A percentile compares a stretch with the other conserved stretches of the same genome.
phyloP scores from a whole-genome alignment of 305 asterid genomes.

The Solanum hybrid region DNA sequence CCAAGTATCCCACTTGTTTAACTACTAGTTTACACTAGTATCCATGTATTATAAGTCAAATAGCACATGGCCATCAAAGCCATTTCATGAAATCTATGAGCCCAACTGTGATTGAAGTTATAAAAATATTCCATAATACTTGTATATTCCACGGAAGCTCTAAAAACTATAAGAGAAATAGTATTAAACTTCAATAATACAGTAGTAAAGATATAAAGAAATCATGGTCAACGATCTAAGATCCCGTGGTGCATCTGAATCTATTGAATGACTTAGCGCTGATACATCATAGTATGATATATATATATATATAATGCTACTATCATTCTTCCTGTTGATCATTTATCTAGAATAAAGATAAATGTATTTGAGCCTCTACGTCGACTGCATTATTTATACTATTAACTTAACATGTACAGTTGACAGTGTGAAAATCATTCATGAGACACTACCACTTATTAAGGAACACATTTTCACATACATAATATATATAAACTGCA shows the following conservation, averaged over 20 bases:
- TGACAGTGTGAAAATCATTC: background rate
- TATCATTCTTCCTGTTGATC: background rate
- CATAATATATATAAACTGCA: background rate
- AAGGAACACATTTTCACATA: background rate
- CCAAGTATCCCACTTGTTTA: background rate
- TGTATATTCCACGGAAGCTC: background rate
- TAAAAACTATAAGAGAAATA: background rate
- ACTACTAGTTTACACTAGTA: background rate
- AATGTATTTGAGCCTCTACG: background rate
- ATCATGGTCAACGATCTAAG: slow-evolving; percentile 1
- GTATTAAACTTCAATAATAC: background rate
- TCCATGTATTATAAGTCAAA: background rate
- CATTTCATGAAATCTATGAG: slow-evolving; percentile 1
- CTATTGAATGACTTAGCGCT: background rate
- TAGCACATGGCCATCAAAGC: slow-evolving; percentile 7
- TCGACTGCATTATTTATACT: background rate
- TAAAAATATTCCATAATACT: background rate
- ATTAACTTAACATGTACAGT: background rate
- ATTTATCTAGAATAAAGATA: background rate
- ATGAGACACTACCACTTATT: no score
- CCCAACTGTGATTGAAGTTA: background rate
- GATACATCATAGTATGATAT: background rate
- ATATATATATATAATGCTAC: background rate
- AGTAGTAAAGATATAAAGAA: background rate
- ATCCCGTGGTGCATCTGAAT: background rate